These are phyloP conservation scores for Clitocybe nebularis DNA, from an alignment of 1,284 basidiomycete genomes.

Conservation along the genomic window DNA sequence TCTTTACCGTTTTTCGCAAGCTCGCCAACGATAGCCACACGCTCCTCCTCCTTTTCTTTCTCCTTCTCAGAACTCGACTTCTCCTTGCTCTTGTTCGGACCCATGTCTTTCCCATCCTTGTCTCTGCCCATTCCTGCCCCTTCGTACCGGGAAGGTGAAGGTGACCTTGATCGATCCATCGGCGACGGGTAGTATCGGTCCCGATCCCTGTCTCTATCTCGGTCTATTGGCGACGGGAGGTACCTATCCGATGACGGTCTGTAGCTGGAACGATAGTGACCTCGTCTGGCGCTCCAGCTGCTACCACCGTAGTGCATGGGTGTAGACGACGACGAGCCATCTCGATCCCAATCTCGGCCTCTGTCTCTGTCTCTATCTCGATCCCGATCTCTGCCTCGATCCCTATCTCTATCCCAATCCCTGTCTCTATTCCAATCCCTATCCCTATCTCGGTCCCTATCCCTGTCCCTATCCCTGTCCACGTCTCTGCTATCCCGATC, in stretches of 20 bases:
- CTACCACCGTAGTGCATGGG: background rate
- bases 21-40: constrained; percentile 48
- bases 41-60: constrained; percentile 18
- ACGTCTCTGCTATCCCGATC: constrained; percentile 2
- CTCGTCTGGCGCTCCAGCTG: background rate
- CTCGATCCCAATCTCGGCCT: constrained; percentile 14
- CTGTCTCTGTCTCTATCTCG: constrained; percentile 17
- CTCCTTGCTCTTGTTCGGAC: background rate
- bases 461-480: constrained; percentile 6
- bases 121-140: constrained; percentile 1
- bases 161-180: background rate
- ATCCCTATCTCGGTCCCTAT: constrained; percentile 16
- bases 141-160: constrained; percentile 2
- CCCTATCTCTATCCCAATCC: constrained; percentile 9
- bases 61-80: constrained; percentile 5
- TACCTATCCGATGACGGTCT: background rate
- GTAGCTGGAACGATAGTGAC: background rate
- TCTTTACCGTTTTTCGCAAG: constrained; percentile 61
- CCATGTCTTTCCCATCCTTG: background rate
- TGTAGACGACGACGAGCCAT: constrained; percentile 1
- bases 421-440: constrained; percentile 5
- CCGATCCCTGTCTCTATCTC: background rate
- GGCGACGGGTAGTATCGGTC: background rate
- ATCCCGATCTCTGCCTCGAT: constrained; percentile 1
- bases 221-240: constrained; percentile 3